phyloP scores from a whole-genome alignment of 768 basidiomycete species.

The Pulveroboletus sp. region DNA sequence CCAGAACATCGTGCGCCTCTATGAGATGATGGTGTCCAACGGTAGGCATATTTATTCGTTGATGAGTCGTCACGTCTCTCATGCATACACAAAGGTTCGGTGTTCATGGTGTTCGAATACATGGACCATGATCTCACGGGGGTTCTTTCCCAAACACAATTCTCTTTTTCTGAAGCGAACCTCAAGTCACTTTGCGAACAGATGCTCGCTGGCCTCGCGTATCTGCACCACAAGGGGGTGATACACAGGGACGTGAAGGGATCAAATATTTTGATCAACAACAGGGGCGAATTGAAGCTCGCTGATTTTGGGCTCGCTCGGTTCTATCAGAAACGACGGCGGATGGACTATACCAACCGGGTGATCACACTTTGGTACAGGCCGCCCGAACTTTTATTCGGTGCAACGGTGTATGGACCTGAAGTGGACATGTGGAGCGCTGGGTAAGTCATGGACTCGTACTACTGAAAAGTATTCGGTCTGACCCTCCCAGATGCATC shows the following conservation, averaged over 20 bases:
- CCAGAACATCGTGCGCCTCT: conserved; percentile 80
- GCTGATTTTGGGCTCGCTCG: conserved; percentile 97
- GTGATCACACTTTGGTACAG: conserved; percentile 99
- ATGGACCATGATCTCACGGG: conserved; percentile 99
- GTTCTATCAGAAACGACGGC: conserved; percentile 88
- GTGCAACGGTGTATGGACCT: conserved; percentile 93
- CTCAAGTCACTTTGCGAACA: conserved; percentile 94
- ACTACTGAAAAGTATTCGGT: background rate
- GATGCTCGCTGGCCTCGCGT: conserved; percentile 92
- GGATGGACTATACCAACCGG: conserved; percentile 96
- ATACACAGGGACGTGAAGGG: conserved; percentile 99
- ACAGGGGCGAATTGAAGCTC: conserved; percentile 88
- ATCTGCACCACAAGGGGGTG: conserved; percentile 93
- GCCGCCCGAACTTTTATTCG: conserved; percentile 90
- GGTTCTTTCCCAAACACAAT: conserved; percentile 85
- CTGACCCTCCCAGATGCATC: conserved; percentile 66
- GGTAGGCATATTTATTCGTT: conserved; percentile 63
- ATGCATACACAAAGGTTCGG: conserved; percentile 61
- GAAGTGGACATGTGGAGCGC: conserved; percentile 99
- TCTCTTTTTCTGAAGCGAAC: conserved; percentile 80
- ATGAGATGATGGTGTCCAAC: conserved; percentile 99
- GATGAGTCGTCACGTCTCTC: background rate
- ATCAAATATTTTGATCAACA: conserved; percentile 93
- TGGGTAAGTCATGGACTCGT: conserved; percentile 51
- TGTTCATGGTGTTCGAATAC: conserved; percentile 99